These are phyloP conservation scores for Podaxis rugospora DNA, from an alignment of 768 basidiomycete genomes.

Conservation along the genomic window DNA sequence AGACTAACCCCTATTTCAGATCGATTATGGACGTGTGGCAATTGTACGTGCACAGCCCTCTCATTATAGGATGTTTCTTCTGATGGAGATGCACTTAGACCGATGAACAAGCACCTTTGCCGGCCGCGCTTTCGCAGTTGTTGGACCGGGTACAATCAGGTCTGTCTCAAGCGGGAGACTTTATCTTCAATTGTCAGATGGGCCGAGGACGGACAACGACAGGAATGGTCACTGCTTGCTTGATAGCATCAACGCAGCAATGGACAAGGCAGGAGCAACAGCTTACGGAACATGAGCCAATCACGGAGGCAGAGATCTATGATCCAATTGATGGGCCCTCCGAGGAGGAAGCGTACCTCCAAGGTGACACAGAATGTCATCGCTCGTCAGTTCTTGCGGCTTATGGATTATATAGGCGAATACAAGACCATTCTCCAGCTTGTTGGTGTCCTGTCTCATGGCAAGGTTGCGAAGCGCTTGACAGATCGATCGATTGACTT, in stretches of 20 bases:
- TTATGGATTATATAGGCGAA: conserved; percentile 56
- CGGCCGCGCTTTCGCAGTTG: conserved; percentile 77
- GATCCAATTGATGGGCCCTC: conserved; percentile 78
- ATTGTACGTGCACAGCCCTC: conserved; percentile 56
- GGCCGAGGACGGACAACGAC: conserved; percentile 89
- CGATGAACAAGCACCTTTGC: conserved; percentile 95
- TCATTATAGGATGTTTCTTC: background rate
- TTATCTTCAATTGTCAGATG: conserved; percentile 98
- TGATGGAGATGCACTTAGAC: conserved; percentile 45
- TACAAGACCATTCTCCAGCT: conserved; percentile 97
- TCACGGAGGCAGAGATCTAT: conserved; percentile 37
- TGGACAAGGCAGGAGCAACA: conserved; percentile 39
- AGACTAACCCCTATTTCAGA: conserved; percentile 33
- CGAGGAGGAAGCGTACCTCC: conserved; percentile 85
- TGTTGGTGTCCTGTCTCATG: conserved; percentile 86
- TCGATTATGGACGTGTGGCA: conserved; percentile 85
- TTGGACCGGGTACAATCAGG: conserved; percentile 66
- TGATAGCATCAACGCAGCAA: conserved; percentile 72
- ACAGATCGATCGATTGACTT: conserved; percentile 86
- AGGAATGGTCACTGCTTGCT: conserved; percentile 88
- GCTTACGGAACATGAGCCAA: conserved; percentile 37
- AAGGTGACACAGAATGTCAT: conserved; percentile 46
- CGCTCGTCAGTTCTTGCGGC: background rate
- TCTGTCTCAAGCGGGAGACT: conserved; percentile 61
- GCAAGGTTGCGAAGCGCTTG: conserved; percentile 88